phyloP scores from a whole-genome alignment of 148 eudicot genomes.

The Hydrangea macrophylla region DNA sequence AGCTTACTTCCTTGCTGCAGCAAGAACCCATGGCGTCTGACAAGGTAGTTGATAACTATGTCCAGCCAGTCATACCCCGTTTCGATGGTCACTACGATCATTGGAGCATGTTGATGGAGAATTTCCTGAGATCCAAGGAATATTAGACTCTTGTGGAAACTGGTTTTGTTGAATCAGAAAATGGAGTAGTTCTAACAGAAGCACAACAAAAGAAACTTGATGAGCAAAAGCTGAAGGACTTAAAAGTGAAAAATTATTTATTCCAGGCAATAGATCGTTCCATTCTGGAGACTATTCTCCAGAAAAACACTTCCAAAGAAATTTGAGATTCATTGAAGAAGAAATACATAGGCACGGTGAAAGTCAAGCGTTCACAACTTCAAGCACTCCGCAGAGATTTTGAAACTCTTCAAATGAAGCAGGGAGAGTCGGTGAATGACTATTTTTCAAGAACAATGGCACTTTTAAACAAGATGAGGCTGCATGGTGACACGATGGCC shows the following conservation, averaged over 20 bases:
- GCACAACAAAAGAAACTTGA: background rate
- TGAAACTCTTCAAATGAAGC: background rate
- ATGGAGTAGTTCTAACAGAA: background rate
- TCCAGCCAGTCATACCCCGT: background rate
- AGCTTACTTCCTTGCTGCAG: too few species aligned
- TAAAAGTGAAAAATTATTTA: constrained; percentile 1
- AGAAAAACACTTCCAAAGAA: background rate
- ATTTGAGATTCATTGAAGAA: background rate
- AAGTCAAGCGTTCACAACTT: background rate
- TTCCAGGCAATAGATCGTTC: constrained; percentile 5
- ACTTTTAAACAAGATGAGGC: too few species aligned
- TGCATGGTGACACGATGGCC: background rate
- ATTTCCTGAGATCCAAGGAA: too few species aligned
- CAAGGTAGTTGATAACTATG: constrained; percentile 5
- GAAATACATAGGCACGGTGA: background rate
- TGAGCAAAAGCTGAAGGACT: background rate
- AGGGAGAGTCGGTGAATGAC: background rate
- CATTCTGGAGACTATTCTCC: background rate
- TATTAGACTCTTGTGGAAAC: background rate
- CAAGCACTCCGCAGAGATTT: background rate
- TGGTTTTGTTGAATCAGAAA: background rate
- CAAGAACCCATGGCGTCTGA: too few species aligned
- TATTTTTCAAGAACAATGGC: background rate
- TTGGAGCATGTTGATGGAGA: too few species aligned
- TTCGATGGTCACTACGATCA: background rate